phyloP scores from a whole-genome alignment of 1,139 yeast species.

The Hansenula lynferdii region DNA sequence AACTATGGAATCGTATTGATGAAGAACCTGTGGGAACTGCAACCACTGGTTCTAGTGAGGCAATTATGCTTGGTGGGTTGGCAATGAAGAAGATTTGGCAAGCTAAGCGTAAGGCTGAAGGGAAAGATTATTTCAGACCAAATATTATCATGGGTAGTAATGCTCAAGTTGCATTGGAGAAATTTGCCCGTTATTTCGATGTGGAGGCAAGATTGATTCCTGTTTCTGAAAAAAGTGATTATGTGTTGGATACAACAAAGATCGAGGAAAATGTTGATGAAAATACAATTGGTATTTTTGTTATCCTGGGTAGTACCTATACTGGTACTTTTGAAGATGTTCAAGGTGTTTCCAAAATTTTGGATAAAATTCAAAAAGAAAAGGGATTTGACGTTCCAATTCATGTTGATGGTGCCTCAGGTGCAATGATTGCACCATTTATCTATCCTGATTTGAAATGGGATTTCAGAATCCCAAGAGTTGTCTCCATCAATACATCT shows the following conservation, averaged over 20 bases:
- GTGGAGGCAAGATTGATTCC: constrained; percentile 79
- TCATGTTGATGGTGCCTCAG: constrained; percentile 93
- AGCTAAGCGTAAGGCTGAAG: constrained; percentile 51
- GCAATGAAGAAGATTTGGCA: constrained; percentile 93
- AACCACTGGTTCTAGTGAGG: constrained; percentile 92
- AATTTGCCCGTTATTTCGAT: constrained; percentile 90
- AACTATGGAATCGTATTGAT: constrained; percentile 68
- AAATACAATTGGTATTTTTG: constrained; percentile 89
- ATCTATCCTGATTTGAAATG: constrained; percentile 68
- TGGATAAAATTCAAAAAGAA: constrained; percentile 66
- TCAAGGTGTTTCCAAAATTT: constrained; percentile 46
- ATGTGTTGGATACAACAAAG: constrained; percentile 55
- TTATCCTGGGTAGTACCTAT: constrained; percentile 85
- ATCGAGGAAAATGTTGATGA: constrained; percentile 71
- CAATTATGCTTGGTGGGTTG: constrained; percentile 88
- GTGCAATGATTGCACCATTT: constrained; percentile 87
- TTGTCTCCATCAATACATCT: constrained; percentile 82
- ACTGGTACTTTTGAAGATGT: constrained; percentile 92
- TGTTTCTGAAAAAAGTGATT: constrained; percentile 54
- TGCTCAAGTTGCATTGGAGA: constrained; percentile 92
- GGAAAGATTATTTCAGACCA: constrained; percentile 61
- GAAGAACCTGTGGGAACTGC: constrained; percentile 74
- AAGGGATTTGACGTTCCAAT: constrained; percentile 70
- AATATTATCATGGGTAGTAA: constrained; percentile 93
- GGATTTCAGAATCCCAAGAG: constrained; percentile 80